Evolutionary conservation across 2,329 filamentous ascomycete species (phyloP).

Genomic region (Diaporthe sp.): DNA sequence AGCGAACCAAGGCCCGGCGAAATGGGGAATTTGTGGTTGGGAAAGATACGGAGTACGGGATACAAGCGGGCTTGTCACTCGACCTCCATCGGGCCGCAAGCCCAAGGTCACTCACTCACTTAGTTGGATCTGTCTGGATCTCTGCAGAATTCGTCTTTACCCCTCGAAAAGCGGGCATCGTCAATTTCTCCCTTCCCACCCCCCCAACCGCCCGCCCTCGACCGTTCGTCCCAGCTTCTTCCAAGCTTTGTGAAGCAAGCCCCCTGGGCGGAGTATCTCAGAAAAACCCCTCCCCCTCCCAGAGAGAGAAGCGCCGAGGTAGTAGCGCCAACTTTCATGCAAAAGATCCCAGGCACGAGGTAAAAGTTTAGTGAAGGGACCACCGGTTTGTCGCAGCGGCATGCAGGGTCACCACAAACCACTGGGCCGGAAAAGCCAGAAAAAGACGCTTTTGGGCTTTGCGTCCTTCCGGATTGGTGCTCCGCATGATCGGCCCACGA

Average conservation of each 20-base stretch:
- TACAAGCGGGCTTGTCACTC: constrained; percentile 20
- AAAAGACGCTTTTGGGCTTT: not conserved
- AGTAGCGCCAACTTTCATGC: constrained; percentile 24
- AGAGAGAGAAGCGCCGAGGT: constrained; percentile 32
- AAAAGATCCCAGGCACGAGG: not conserved
- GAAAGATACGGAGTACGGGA: not conserved
- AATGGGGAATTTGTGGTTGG: constrained; percentile 14
- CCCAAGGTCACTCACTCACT: constrained; percentile 14
- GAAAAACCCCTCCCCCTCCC: not conserved
- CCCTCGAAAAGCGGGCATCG: constrained; percentile 35
- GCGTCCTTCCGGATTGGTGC: constrained; percentile 9
- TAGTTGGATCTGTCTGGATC: constrained; percentile 13
- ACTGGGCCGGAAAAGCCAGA: constrained; percentile 4
- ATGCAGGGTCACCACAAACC: not conserved
- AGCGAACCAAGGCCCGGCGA: constrained; percentile 12
- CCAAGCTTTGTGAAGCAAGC: constrained; percentile 8
- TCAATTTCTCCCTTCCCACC: not conserved
- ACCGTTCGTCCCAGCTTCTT: constrained; percentile 1
- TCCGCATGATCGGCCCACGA: constrained; percentile 30
- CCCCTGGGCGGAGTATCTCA: constrained; percentile 5
- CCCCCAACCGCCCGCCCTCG: not conserved
- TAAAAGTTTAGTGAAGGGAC: not conserved
- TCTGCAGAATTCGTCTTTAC: constrained; percentile 14
- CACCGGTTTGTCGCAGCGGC: constrained; percentile 1
- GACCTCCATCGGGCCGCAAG: constrained; percentile 6